Base-by-base conservation (phyloP, 75 land plant species). In the Pseudotsuga menziesii region DNA sequence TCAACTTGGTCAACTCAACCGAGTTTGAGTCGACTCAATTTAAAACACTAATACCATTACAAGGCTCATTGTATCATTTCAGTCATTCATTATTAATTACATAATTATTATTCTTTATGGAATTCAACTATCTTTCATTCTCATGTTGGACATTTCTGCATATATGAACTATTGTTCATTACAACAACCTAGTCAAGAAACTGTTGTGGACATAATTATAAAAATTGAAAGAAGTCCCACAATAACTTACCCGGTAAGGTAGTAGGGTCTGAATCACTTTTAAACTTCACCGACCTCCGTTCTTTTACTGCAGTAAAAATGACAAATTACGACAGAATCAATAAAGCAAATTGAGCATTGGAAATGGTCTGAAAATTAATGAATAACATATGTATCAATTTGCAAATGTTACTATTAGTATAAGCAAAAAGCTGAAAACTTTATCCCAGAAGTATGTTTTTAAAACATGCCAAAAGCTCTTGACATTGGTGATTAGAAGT, bases 261-360 rank as follows among this genome's bases (percentile, higher is more conserved):
- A 12, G 90, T 88, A 3, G 91, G 87, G 82, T 91, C 92, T 25
- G 85, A 76, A 48, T 88, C 90, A 2, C 82, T 82, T 82, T 85
- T 88, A 66, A 91, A 94, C 17, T 86, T 71, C 12, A 94, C 92
- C 94, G 90, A 89, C 78, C 97, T 84, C 62, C 84, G 84, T 81
- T 91, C 94, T 75, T 88, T 85, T 78, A 90, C 97, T 91, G 79
- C n/a, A 80, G 17, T 70, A 4, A 22, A 58, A 25, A 75, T 56
- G 8, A 48, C 58, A 23, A 39, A 59, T 56, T 22, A 77, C 71
- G 29, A 22, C 16, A 55, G 25, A 77, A 73, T 35, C 8, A 27
- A 80, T 25, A 20, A 4, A 63, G 58, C 36, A 83, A 66, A 9
- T 22, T 23, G 27, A 48, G 56, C 17, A 41, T 61, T 57, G 12